Evolutionary conservation across 805 yeast species (phyloP).

Genomic region (Candida ulmi): DNA sequence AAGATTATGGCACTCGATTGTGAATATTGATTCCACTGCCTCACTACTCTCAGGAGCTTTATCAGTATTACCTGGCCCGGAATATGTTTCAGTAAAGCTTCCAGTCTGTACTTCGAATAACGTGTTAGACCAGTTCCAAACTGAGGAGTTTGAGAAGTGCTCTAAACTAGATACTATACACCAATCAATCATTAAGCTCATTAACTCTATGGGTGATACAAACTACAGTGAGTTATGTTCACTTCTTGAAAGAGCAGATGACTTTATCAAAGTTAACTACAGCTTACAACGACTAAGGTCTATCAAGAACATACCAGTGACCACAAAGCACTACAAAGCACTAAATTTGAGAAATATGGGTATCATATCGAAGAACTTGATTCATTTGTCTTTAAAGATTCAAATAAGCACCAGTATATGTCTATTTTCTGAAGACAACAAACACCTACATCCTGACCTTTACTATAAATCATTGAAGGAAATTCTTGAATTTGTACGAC

Average conservation of each 20-base stretch:
- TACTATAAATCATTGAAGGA: background rate
- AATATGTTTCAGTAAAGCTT: constrained; percentile 9
- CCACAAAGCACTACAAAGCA: constrained; percentile 6
- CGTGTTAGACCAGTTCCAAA: constrained; percentile 8
- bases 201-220: too few relatives aligned
- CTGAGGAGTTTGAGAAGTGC: constrained; percentile 1
- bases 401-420: constrained; percentile 7
- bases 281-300: background rate
- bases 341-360: constrained; percentile 5
- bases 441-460: constrained; percentile 1
- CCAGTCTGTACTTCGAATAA: constrained; percentile 10
- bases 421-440: constrained; percentile 11
- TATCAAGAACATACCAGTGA: background rate
- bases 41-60: constrained; percentile 10
- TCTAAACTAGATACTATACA: too few relatives aligned
- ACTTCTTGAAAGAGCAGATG: too few relatives aligned
- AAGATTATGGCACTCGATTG: constrained; percentile 16
- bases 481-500: background rate
- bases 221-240: too few relatives aligned
- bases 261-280: too few relatives aligned
- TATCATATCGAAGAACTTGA: background rate
- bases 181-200: too few relatives aligned
- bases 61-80: constrained; percentile 6
- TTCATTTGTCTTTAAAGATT: background rate
- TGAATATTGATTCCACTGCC: constrained; percentile 9